Conservation (phyloP, 257 asterid species). For the Jaltomata sinuosa region DNA sequence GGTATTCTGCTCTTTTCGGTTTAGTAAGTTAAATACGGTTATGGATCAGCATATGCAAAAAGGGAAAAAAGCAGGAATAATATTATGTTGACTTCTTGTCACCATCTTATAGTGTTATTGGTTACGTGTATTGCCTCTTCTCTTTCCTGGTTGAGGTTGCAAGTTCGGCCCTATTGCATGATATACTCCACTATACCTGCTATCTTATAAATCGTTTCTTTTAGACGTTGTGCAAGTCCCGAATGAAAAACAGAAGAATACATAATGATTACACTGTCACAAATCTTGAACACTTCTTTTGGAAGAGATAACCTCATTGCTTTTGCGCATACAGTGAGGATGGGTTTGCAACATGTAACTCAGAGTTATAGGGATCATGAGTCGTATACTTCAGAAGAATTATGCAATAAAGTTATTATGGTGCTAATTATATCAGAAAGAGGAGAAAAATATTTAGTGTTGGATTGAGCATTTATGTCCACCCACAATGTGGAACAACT, state of each 20-base stretch:
- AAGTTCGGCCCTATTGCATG: background rate
- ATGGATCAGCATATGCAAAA: background rate
- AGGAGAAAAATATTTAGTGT: background rate
- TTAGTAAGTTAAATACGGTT: background rate
- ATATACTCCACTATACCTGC: background rate
- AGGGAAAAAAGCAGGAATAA: background rate
- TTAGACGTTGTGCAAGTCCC: background rate
- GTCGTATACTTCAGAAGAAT: background rate
- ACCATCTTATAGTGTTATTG: background rate
- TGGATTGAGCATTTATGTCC: background rate
- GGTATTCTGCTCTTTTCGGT: constrained; percentile 24
- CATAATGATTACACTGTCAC: background rate
- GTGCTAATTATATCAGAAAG: background rate
- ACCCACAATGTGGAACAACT: background rate
- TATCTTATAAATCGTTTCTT: background rate
- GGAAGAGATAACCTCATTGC: background rate
- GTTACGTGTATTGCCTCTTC: background rate
- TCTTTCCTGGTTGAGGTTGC: background rate
- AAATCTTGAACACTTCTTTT: background rate
- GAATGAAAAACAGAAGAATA: background rate
- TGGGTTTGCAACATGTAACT: background rate
- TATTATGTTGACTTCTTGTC: background rate
- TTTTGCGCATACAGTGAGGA: background rate
- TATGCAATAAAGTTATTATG: background rate
- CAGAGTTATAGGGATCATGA: background rate